Percentiles rank a stretch among this genome's conserved stretches.
phyloP scores from a whole-genome alignment of 2,329 filamentous ascomycete genomes.

The Endothia cerciana region DNA sequence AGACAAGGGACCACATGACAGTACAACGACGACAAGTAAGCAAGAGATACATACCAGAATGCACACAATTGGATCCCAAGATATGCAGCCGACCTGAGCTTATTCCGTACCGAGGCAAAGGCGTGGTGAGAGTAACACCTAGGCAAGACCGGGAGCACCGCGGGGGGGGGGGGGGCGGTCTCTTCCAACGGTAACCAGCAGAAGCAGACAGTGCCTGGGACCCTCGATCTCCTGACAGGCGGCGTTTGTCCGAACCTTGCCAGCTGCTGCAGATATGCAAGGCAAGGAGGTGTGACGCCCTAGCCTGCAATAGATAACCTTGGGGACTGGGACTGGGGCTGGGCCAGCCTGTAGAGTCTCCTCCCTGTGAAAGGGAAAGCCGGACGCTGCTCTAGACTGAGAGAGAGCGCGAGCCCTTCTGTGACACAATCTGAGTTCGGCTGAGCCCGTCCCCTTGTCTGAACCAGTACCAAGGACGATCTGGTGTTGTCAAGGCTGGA shows the following conservation, averaged over 20 bases:
- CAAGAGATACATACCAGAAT: conserved; percentile 13
- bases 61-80: neutral
- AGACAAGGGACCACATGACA: conserved; percentile 3
- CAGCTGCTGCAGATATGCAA: conserved; percentile 1
- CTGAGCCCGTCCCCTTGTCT: neutral
- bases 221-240: neutral
- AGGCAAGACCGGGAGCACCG: neutral
- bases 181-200: conserved; percentile 1
- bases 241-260: neutral
- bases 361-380: too few species aligned
- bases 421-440: too few species aligned
- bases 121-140: conserved; percentile 6
- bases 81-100: neutral
- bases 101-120: neutral
- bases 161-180: neutral
- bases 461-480: neutral
- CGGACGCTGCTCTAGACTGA: too few species aligned
- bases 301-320: neutral
- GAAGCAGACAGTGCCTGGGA: neutral
- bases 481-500: neutral
- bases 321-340: neutral
- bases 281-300: conserved; percentile 5
- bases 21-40: neutral
- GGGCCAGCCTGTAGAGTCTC: neutral
- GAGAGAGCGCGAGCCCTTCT: too few species aligned